Conservation (phyloP, 768 basidiomycete genomes). For the Saitozyma sp. region DNA sequence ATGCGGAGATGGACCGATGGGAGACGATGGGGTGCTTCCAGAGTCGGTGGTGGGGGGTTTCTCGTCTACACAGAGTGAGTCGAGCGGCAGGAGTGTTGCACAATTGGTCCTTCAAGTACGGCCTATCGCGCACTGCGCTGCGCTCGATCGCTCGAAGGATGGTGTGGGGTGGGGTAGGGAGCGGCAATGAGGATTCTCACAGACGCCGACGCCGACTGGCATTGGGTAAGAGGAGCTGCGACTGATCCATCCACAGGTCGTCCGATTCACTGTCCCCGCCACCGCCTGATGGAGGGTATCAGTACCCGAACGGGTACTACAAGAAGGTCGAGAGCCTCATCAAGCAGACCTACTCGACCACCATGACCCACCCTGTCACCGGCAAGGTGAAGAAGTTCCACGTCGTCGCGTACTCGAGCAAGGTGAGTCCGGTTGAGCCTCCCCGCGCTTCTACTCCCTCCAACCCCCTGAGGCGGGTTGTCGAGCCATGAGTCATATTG, state of each 20-base stretch:
- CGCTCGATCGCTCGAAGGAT: no score
- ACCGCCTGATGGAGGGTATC: conserved; percentile 5
- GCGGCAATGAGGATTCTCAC: no score
- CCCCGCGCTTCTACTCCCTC: background rate
- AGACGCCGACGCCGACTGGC: no score
- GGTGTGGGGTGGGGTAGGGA: no score
- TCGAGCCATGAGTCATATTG: background rate
- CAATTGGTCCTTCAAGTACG: no score
- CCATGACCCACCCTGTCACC: conserved; percentile 37
- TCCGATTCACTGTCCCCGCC: conserved; percentile 24
- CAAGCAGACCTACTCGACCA: conserved; percentile 50
- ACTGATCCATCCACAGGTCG: conserved; percentile 7
- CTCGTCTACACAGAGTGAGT: conserved; percentile 47
- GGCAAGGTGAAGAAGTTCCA: conserved; percentile 45
- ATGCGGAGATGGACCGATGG: conserved; percentile 50
- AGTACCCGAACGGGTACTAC: conserved; percentile 1
- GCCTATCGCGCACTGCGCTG: no score
- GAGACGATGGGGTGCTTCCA: conserved; percentile 42
- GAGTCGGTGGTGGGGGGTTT: conserved; percentile 47
- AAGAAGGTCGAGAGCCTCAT: conserved; percentile 33
- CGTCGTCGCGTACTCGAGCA: conserved; percentile 46
- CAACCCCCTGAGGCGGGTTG: background rate
- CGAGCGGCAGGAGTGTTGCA: no score
- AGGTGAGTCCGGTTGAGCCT: conserved; percentile 16
- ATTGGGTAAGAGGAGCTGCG: no score